Evolutionary conservation across 1,284 basidiomycete species (phyloP), one percentile per base, ranked within the genome.

Genomic region (Cryptococcus depauperatus): DNA sequence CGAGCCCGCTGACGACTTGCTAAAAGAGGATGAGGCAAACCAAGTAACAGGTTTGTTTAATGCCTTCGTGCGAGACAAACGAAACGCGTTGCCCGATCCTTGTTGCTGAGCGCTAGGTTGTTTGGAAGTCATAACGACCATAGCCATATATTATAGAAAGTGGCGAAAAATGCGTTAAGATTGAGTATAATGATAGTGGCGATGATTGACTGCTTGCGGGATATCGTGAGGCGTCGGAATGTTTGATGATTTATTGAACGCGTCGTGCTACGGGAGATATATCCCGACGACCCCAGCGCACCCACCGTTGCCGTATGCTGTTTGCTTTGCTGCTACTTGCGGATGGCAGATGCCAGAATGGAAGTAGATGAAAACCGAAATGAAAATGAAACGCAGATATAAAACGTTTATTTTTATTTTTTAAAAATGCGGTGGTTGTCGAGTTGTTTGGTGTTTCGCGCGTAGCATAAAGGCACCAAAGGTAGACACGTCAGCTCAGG

Each of bases 41-140:
- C 58, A 60, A 16, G 58, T 56, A 2, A 46, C 45, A 4, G 58
- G 58, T 41, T 56, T 43, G 42, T 56, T 58, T n/a, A 59, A 34
- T 8, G 46, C 50, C 41, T 52, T 51, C 14, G 40, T 37, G 29
- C 49, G 47, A 11, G 52, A 52, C 16, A 56, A 45, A 25, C 45
- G 48, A 22, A 55, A 55, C 3, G 37, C 33, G 30, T 21, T 37
- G 19, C 35, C 39, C 3, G 53, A 29, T 11, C 47, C 8, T 19
- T 46, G 38, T 22, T 47, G 26, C 5, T 48, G 13, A 14, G 44
- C 26, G 16, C 45, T 42, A 8, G 51, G 22, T n/a, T n/a, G n/a
- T 40, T 38, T 18, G 11, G 45, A 34, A 10, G 26, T 35, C 14
- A 35, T 32, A 18, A 22, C 23, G 28, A 34, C 19, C n/a, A n/a